phyloP scores from a whole-genome alignment of 306 rosid species.

The Aeschynomene evenia region DNA sequence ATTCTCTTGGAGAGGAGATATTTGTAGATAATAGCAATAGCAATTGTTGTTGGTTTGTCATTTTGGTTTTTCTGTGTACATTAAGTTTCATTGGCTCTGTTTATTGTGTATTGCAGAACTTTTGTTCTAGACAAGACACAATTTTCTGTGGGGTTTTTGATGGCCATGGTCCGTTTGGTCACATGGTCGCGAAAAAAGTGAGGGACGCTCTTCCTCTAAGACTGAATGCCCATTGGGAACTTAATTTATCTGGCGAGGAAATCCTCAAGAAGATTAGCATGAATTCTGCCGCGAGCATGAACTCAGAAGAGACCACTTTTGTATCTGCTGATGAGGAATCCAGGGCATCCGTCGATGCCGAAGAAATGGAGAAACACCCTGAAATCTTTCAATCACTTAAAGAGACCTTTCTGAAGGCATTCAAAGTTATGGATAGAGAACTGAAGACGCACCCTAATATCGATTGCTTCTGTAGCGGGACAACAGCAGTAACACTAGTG shows the following conservation, averaged over 20 bases:
- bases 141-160: slow-evolving; percentile 96
- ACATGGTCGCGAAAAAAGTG: slow-evolving; percentile 98
- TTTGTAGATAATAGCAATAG: background rate
- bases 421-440: slow-evolving; percentile 87
- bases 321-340: slow-evolving; percentile 69
- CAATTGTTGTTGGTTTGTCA: slow-evolving; percentile 6
- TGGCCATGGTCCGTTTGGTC: slow-evolving; percentile 97
- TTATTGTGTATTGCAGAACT: slow-evolving; percentile 59
- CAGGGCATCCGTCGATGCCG: slow-evolving; percentile 55
- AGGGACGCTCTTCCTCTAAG: slow-evolving; percentile 95
- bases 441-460: slow-evolving; percentile 65
- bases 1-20: background rate
- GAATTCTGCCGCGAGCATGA: slow-evolving; percentile 64
- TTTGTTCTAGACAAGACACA: slow-evolving; percentile 77
- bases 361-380: slow-evolving; percentile 65
- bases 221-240: slow-evolving; percentile 88
- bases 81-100: slow-evolving; percentile 24
- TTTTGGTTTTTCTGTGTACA: slow-evolving; percentile 18
- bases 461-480: slow-evolving; percentile 94
- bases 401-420: slow-evolving; percentile 86
- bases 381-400: slow-evolving; percentile 73
- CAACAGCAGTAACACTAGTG: slow-evolving; percentile 91
- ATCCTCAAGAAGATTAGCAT: slow-evolving; percentile 70
- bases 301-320: slow-evolving; percentile 59
- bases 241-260: slow-evolving; percentile 50